phyloP scores from a whole-genome alignment of 31 red algal species.

The Asparagopsis taxiformis region DNA sequence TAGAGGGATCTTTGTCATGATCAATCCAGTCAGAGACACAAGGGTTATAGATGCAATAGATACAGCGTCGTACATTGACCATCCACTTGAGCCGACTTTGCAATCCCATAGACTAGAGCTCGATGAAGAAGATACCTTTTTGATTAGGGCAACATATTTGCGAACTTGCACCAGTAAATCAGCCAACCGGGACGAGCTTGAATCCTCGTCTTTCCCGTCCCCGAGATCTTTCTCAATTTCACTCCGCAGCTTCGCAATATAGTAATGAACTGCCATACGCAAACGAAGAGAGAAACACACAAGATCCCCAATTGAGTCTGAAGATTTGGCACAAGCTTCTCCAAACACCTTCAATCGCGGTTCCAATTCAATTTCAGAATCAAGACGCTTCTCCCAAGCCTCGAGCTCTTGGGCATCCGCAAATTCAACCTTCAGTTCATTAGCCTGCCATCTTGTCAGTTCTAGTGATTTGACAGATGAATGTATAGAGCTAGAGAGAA shows the following conservation, averaged over 20 bases:
- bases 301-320: conserved; percentile 47
- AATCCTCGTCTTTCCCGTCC: conserved; percentile 5
- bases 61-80: conserved; percentile 41
- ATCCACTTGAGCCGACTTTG: conserved; percentile 34
- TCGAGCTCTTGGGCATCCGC: conserved; percentile 11
- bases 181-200: conserved; percentile 21
- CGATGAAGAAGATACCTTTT: conserved; percentile 30
- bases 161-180: conserved; percentile 60
- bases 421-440: conserved; percentile 37
- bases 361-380: conserved; percentile 54
- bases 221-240: conserved; percentile 11
- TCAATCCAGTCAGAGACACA: conserved; percentile 51
- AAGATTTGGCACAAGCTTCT: conserved; percentile 43
- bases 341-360: conserved; percentile 36
- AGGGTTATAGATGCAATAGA: conserved; percentile 34
- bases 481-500: conserved; percentile 44
- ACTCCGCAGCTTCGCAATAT: conserved; percentile 24
- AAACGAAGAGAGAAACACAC: conserved; percentile 61
- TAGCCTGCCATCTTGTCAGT: conserved; percentile 19
- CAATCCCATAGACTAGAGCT: conserved; percentile 27
- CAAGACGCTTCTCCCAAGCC: conserved; percentile 29
- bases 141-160: conserved; percentile 44
- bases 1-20: conserved; percentile 54
- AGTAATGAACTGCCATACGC: conserved; percentile 56
- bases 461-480: conserved; percentile 18